phyloP scores from a whole-genome alignment of 495 filamentous ascomycete species.

The Hypomontagnella submonticulosa region DNA sequence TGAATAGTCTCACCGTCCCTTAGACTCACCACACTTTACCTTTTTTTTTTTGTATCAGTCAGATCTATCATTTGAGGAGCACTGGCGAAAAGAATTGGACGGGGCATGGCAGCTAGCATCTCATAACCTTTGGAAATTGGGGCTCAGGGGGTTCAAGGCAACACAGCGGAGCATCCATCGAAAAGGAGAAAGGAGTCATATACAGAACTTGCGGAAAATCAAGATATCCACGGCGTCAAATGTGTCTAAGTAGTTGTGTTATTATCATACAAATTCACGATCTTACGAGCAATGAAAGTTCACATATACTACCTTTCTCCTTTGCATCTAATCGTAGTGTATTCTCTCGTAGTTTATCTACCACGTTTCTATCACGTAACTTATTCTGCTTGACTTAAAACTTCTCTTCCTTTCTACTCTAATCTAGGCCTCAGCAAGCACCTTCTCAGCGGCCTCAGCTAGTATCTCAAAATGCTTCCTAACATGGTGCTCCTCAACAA shows the following conservation, averaged over 20 bases:
- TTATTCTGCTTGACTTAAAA: background rate
- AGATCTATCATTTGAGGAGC: conserved; percentile 7
- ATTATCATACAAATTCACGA: conserved; percentile 11
- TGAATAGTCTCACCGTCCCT: conserved; percentile 2
- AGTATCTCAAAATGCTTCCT: conserved; percentile 81
- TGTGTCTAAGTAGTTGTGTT: background rate
- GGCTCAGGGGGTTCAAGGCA: conserved; percentile 12
- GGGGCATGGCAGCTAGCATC: conserved; percentile 1
- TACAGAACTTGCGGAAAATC: background rate
- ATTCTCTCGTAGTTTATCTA: conserved; percentile 5
- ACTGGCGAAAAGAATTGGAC: background rate
- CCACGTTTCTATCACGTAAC: background rate
- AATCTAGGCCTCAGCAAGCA: conserved; percentile 48
- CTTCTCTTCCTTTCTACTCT: background rate
- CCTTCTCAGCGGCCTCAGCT: conserved; percentile 73
- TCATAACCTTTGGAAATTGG: background rate
- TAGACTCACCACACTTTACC: background rate
- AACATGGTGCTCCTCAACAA: conserved; percentile 77
- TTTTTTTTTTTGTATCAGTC: conserved; percentile 5
- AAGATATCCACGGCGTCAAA: too few species aligned
- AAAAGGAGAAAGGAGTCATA: background rate
- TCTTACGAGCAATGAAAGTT: conserved; percentile 8
- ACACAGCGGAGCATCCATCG: background rate
- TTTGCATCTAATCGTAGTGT: background rate
- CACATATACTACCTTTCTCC: background rate